A percentile compares a stretch with the other conserved stretches of the same genome.
These are phyloP conservation scores for Tuctoria greenei DNA, from an alignment of 176 grass and related monocot species.

Conservation along the genomic window DNA sequence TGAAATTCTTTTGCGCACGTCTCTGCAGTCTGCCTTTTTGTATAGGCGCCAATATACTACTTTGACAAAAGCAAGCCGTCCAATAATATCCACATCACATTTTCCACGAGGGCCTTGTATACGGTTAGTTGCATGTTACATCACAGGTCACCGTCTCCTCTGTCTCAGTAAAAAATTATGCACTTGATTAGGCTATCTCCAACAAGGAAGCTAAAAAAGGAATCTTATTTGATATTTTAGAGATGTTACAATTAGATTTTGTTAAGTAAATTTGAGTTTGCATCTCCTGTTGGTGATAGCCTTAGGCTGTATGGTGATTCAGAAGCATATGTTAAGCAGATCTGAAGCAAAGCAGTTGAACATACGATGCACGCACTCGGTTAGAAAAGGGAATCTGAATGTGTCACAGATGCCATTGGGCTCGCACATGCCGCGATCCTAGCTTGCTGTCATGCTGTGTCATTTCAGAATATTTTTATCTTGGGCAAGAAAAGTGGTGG, in stretches of 20 bases:
- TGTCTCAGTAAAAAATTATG: neutral
- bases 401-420: neutral
- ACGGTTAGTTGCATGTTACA: too few species aligned
- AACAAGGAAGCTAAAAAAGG: too few species aligned
- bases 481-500: neutral
- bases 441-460: constrained; percentile 13
- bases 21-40: neutral
- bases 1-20: neutral
- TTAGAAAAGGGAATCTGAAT: constrained; percentile 32
- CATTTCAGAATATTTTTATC: constrained; percentile 7
- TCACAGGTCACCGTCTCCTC: neutral
- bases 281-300: too few species aligned
- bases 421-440: constrained; percentile 38
- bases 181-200: too few species aligned
- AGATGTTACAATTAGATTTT: too few species aligned
- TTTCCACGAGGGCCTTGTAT: neutral
- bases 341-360: constrained; percentile 32
- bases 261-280: too few species aligned
- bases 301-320: neutral
- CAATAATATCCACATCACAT: neutral
- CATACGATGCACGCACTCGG: neutral
- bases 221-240: too few species aligned
- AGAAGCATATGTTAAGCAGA: neutral
- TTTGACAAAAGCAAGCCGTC: neutral
- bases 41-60: neutral